Evolutionary conservation across 2,329 filamentous ascomycete genomes (phyloP).

Genomic region (Aureobasidium mangrovei): DNA sequence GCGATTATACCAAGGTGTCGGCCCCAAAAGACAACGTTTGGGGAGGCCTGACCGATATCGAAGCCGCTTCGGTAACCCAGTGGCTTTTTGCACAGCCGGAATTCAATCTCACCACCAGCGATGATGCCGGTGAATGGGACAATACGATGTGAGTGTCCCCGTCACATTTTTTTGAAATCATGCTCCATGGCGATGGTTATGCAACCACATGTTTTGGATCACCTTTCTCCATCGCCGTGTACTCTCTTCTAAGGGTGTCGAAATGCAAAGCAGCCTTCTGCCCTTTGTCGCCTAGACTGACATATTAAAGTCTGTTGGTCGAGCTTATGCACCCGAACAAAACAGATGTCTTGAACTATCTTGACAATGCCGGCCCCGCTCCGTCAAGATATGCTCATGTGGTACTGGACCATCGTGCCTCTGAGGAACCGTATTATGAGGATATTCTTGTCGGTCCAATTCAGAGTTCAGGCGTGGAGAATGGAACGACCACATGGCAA

Average conservation of each 20-base stretch:
- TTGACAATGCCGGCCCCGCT: slow-evolving; percentile 31
- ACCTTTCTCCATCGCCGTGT: too few species aligned
- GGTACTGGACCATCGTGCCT: slow-evolving; percentile 33
- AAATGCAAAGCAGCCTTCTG: background rate
- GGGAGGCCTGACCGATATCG: slow-evolving; percentile 30
- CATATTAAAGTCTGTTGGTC: slow-evolving; percentile 17
- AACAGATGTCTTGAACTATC: slow-evolving; percentile 38
- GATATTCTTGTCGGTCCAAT: slow-evolving; percentile 44
- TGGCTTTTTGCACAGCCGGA: slow-evolving; percentile 35
- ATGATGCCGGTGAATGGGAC: slow-evolving; percentile 21
- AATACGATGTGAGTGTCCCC: slow-evolving; percentile 17
- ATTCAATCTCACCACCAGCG: slow-evolving; percentile 30
- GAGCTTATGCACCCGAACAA: slow-evolving; percentile 42
- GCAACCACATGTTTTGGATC: background rate
- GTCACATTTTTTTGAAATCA: too few species aligned
- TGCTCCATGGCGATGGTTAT: background rate
- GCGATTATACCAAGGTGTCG: slow-evolving; percentile 9
- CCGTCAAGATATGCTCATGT: slow-evolving; percentile 39
- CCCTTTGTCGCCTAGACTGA: background rate
- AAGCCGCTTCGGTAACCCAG: slow-evolving; percentile 31
- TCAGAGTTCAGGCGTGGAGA: slow-evolving; percentile 28
- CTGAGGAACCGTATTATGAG: slow-evolving; percentile 26
- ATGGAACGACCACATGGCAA: slow-evolving; percentile 31
- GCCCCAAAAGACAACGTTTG: slow-evolving; percentile 38
- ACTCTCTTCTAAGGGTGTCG: too few species aligned